Evolutionary conservation across 2,329 filamentous ascomycete species (phyloP), one percentile per base, ranked within the genome.

Genomic region (Acrodontium crateriforme): DNA sequence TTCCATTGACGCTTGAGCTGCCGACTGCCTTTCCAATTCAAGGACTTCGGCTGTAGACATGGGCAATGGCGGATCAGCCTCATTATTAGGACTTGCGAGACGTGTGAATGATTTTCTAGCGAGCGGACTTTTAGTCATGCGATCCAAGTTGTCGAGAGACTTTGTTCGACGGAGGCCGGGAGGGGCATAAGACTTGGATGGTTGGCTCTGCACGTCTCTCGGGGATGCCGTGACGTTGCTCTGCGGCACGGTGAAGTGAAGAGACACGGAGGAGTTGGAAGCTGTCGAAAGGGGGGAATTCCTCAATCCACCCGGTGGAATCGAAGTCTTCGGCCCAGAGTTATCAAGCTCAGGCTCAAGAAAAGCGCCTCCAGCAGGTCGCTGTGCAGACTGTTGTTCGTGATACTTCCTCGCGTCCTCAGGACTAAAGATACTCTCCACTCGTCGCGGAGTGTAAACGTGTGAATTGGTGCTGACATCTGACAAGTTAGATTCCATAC

Each of bases 351-450:
- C 4, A 8, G n/a, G 20, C 8, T 10, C 4, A 12, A 12, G n/a
- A 8, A 4, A 4, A n/a, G 58, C 57, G 17, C 59, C 60, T 30
- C 59, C 59, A 9, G 58, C 54, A 13, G 58, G 58, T 32, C 49
- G 49, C 36, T 63, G 55, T 18, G 48, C 44, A 30, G 57, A 44
- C 46, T 78, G 78, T 2, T 75, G 73, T 44, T 80, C 67, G 43
- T 74, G 67, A 47, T 84, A 81, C 45, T 82, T 78, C 38, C 67
- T 68, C 18, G 72, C 69, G 46, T 87, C 80, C 49, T 89, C 80
- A 5, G 78, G 74, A 4, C 38, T 71, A 70, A 91, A 80, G 44
- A 87, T 71, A 44, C 69, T 78, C 43, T 85, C 78, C 25, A 84
- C 72, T 22, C 71, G 63, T 9, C 71, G 67, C 1, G 78, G 78